These are phyloP conservation scores for Nicotiana tomentosiformis DNA, from an alignment of 257 asterid genomes.

Conservation along the genomic window DNA sequence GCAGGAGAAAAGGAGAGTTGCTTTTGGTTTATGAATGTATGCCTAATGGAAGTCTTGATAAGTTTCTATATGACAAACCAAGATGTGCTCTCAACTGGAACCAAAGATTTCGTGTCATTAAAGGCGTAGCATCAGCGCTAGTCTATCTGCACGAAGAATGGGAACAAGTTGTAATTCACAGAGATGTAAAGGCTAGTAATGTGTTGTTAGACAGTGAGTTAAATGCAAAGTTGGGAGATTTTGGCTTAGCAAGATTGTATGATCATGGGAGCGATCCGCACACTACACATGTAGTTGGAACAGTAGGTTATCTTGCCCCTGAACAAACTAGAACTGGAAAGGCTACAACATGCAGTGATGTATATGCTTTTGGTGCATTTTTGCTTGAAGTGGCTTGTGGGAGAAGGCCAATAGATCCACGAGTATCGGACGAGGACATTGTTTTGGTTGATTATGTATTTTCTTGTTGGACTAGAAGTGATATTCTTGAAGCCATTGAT, in stretches of 20 bases:
- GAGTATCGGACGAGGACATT: slow-evolving; percentile 11
- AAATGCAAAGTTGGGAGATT: slow-evolving; percentile 21
- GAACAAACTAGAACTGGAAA: slow-evolving; percentile 28
- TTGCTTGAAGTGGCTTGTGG: slow-evolving; percentile 64
- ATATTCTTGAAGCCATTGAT: slow-evolving; percentile 42
- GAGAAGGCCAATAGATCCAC: slow-evolving; percentile 52
- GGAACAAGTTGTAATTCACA: slow-evolving; percentile 64
- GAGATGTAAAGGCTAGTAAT: slow-evolving; percentile 67
- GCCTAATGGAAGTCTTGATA: slow-evolving; percentile 32
- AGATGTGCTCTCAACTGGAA: not conserved
- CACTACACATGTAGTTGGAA: slow-evolving; percentile 14
- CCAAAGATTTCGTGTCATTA: slow-evolving; percentile 10
- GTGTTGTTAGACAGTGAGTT: slow-evolving; percentile 47
- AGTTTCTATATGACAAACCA: slow-evolving; percentile 19
- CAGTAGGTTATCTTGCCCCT: slow-evolving; percentile 45
- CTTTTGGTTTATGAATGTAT: slow-evolving; percentile 55
- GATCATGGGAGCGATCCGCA: slow-evolving; percentile 3
- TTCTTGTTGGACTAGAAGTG: slow-evolving; percentile 33
- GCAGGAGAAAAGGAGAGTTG: slow-evolving; percentile 50
- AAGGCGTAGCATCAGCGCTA: slow-evolving; percentile 27
- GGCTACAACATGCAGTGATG: slow-evolving; percentile 43
- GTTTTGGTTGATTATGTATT: slow-evolving; percentile 54
- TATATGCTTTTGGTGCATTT: slow-evolving; percentile 58
- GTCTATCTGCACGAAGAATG: slow-evolving; percentile 57
- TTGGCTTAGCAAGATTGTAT: not conserved